Evolutionary conservation across 164 flowering plant genomes (phyloP).

Genomic region (Chloranthus sessilifolius): DNA sequence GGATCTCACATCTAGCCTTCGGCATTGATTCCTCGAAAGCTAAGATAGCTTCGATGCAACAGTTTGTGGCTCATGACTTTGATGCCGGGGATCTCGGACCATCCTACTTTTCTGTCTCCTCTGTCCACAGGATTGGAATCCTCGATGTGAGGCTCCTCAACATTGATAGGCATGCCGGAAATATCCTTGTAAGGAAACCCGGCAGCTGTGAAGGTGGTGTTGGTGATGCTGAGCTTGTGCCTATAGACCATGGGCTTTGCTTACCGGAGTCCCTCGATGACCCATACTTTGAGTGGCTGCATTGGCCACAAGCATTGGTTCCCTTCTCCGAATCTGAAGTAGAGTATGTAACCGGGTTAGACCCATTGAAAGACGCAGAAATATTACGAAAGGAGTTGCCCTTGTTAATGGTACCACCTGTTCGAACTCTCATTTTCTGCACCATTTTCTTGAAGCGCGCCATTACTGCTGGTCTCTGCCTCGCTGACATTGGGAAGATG

Average conservation of each 20-base stretch:
- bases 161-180: slow-evolving; percentile 88
- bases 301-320: slow-evolving; percentile 86
- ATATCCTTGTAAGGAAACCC: slow-evolving; percentile 57
- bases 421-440: slow-evolving; percentile 66
- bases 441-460: slow-evolving; percentile 69
- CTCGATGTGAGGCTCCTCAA: slow-evolving; percentile 70
- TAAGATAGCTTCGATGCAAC: slow-evolving; percentile 75
- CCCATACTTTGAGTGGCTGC: slow-evolving; percentile 94
- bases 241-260: slow-evolving; percentile 92
- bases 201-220: slow-evolving; percentile 14
- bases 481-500: slow-evolving; percentile 74
- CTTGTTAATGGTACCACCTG: slow-evolving; percentile 46
- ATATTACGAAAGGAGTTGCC: slow-evolving; percentile 55
- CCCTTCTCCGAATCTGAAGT: slow-evolving; percentile 71
- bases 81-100: slow-evolving; percentile 86
- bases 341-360: slow-evolving; percentile 60
- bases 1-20: slow-evolving; percentile 41
- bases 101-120: slow-evolving; percentile 62
- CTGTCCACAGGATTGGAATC: slow-evolving; percentile 74
- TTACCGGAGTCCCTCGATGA: slow-evolving; percentile 80
- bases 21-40: slow-evolving; percentile 20
- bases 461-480: slow-evolving; percentile 52
- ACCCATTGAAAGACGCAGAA: slow-evolving; percentile 68
- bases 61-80: slow-evolving; percentile 57
- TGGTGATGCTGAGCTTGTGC: slow-evolving; percentile 60